Percentiles rank a stretch among this genome's conserved stretches.
phyloP scores from a whole-genome alignment of 2,329 filamentous ascomycete species.

The Colletotrichum horii region DNA sequence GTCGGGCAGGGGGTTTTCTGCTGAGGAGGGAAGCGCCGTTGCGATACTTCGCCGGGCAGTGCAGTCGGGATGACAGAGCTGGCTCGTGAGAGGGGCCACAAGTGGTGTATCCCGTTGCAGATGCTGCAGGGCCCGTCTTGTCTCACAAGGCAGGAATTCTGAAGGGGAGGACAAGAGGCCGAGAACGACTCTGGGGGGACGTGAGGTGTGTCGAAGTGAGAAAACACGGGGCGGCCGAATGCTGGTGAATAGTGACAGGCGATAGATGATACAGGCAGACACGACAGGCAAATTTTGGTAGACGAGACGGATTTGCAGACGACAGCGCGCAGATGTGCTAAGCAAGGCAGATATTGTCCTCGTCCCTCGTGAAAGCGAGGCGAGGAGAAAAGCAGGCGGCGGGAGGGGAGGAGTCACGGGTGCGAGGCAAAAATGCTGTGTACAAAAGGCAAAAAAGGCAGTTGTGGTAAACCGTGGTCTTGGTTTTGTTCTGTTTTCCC shows the following conservation, averaged over 20 bases:
- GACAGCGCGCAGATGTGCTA: neutral
- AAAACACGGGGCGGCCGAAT: conserved; percentile 1
- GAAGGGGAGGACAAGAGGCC: conserved; percentile 5
- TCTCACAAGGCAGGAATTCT: conserved; percentile 11
- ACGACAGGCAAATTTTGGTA: neutral
- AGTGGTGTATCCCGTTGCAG: conserved; percentile 17
- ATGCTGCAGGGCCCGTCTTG: conserved; percentile 15
- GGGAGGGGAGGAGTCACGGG: conserved; percentile 6
- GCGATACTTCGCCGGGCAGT: conserved; percentile 9
- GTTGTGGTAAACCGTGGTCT: neutral
- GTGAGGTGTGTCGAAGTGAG: neutral
- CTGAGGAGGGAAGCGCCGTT: neutral
- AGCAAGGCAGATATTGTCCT: neutral
- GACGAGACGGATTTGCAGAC: neutral
- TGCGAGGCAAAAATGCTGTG: conserved; percentile 6
- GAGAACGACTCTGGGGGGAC: neutral
- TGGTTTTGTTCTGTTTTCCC: neutral
- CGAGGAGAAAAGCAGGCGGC: neutral
- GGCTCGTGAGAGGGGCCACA: conserved; percentile 17
- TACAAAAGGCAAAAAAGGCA: conserved; percentile 1
- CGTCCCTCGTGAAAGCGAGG: neutral
- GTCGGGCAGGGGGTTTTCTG: neutral
- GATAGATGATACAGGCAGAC: conserved; percentile 8
- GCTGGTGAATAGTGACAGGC: neutral
- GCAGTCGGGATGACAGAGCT: conserved; percentile 8